These are phyloP conservation scores for Psilocybe mexicana DNA, from an alignment of 1,284 basidiomycete genomes.

Conservation along the genomic window DNA sequence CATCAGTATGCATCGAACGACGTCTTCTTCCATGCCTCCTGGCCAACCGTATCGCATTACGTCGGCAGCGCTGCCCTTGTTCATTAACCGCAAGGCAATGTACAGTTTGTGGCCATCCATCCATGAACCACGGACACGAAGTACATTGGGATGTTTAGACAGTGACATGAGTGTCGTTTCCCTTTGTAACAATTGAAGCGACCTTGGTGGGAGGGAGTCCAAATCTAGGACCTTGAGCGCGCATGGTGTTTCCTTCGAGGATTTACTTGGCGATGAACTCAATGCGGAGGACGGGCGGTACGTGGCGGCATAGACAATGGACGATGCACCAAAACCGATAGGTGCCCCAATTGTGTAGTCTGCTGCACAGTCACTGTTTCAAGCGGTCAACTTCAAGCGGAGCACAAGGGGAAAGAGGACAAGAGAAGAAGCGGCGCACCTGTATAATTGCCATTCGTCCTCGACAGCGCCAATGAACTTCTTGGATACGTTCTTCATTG, in stretches of 20 bases:
- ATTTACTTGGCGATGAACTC: conserved; percentile 23
- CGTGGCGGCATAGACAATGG: conserved; percentile 78
- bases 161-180: conserved; percentile 93
- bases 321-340: conserved; percentile 87
- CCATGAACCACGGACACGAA: conserved; percentile 89
- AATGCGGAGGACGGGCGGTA: conserved; percentile 47
- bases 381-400: conserved; percentile 11
- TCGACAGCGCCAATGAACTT: conserved; percentile 65
- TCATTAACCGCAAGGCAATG: conserved; percentile 90
- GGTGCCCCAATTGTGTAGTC: conserved; percentile 77
- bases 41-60: conserved; percentile 84
- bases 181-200: conserved; percentile 70
- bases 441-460: conserved; percentile 85
- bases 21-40: conserved; percentile 86
- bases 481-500: conserved; percentile 22
- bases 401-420: background rate
- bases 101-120: conserved; percentile 79
- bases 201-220: conserved; percentile 68
- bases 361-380: conserved; percentile 56
- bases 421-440: conserved; percentile 39
- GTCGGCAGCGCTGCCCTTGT: conserved; percentile 82
- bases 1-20: conserved; percentile 79
- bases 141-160: conserved; percentile 90
- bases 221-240: conserved; percentile 89
- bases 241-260: conserved; percentile 50